A percentile compares a stretch with the other conserved stretches of the same genome.
These are phyloP conservation scores for Deinandra increscens DNA, from an alignment of 129 eudicot genomes.

Conservation along the genomic window DNA sequence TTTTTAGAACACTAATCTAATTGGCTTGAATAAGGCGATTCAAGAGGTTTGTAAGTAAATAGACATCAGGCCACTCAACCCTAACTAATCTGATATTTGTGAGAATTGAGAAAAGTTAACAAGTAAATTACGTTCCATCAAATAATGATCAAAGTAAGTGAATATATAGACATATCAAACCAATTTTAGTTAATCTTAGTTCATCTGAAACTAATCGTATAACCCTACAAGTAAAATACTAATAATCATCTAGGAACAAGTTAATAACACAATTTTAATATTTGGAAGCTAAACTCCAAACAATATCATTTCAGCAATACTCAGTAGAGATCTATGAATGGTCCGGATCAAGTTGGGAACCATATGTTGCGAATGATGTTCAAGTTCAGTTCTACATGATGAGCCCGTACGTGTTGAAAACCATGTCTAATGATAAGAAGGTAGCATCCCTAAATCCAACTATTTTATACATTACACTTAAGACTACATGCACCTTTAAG, in stretches of 20 bases:
- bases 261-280: neutral
- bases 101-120: neutral
- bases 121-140: neutral
- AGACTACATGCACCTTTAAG: neutral
- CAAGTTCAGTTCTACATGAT: slow-evolving; percentile 97
- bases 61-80: neutral
- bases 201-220: neutral
- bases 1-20: neutral
- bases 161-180: neutral
- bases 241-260: neutral
- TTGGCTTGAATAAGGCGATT: neutral
- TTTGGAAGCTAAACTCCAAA: neutral
- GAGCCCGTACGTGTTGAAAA: slow-evolving; percentile 96
- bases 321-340: slow-evolving; percentile 84
- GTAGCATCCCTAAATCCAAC: slow-evolving; percentile 25
- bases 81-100: neutral
- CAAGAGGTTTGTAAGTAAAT: neutral
- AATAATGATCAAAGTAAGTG: neutral
- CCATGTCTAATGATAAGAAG: slow-evolving; percentile 71
- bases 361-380: slow-evolving; percentile 83
- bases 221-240: neutral
- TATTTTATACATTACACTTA: neutral
- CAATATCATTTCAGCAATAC: slow-evolving; percentile 54
- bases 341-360: slow-evolving; percentile 92
- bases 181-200: neutral